Percentiles rank a stretch among this genome's conserved stretches.
These are phyloP conservation scores for Claviceps pusilla DNA, from an alignment of 2,329 filamentous ascomycete genomes.

Conservation along the genomic window DNA sequence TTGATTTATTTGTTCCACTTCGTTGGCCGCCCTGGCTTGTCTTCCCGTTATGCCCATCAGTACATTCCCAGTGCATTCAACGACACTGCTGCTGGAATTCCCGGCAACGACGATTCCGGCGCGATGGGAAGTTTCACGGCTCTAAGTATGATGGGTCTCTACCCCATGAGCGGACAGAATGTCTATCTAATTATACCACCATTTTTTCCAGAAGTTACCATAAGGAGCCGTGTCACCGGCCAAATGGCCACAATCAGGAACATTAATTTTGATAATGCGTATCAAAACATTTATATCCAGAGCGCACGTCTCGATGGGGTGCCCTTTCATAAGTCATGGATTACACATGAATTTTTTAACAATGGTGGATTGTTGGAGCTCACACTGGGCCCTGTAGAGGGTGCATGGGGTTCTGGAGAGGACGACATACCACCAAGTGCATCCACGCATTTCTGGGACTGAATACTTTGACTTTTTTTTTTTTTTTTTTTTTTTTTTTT, in stretches of 20 bases:
- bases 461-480: background rate
- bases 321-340: conserved; percentile 42
- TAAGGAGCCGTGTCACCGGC: conserved; percentile 16
- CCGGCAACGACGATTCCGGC: conserved; percentile 38
- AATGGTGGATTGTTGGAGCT: conserved; percentile 43
- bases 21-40: conserved; percentile 45
- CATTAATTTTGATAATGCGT: conserved; percentile 24
- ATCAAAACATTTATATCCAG: conserved; percentile 43
- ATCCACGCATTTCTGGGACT: conserved; percentile 11
- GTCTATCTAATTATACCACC: conserved; percentile 37
- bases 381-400: conserved; percentile 35
- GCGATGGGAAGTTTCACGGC: conserved; percentile 39
- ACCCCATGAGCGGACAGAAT: conserved; percentile 38
- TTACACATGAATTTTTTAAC: conserved; percentile 43
- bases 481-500: no score
- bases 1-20: conserved; percentile 48
- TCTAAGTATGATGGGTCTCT: conserved; percentile 36
- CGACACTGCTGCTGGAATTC: conserved; percentile 41
- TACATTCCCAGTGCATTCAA: conserved; percentile 60
- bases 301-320: conserved; percentile 39
- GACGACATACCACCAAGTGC: conserved; percentile 11
- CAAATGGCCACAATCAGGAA: conserved; percentile 17
- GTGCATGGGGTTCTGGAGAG: conserved; percentile 13
- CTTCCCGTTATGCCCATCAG: conserved; percentile 37
- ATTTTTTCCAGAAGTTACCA: conserved; percentile 31